Conservation (phyloP, 208 protist genomes). For the Acanthamoeba royreba region DNA sequence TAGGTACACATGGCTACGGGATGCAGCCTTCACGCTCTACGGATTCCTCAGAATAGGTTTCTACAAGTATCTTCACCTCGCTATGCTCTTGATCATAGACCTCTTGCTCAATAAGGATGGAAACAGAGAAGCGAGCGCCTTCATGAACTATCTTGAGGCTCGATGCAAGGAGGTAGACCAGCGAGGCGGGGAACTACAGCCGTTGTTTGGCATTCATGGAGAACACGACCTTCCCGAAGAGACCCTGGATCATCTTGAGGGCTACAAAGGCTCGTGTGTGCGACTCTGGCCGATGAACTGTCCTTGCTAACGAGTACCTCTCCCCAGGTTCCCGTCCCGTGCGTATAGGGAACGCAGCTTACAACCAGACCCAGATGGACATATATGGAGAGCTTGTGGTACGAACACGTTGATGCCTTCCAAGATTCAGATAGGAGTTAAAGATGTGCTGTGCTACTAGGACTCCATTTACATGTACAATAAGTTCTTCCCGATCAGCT, state of each 20-base stretch:
- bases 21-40: conserved; percentile 73
- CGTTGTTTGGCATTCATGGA: conserved; percentile 61
- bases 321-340: conserved; percentile 64
- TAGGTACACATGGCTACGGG: conserved; percentile 69
- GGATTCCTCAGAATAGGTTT: conserved; percentile 73
- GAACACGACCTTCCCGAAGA: conserved; percentile 53
- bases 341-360: conserved; percentile 71
- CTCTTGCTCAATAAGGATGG: too few relatives aligned
- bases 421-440: conserved; percentile 40
- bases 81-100: too few relatives aligned
- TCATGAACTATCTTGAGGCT: conserved; percentile 64
- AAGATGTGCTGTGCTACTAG: background rate
- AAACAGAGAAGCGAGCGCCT: conserved; percentile 59
- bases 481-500: conserved; percentile 59
- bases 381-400: conserved; percentile 75
- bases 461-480: conserved; percentile 43
- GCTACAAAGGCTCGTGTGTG: conserved; percentile 52
- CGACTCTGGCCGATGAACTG: background rate
- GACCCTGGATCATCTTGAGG: conserved; percentile 58
- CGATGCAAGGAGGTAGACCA: conserved; percentile 54
- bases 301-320: too few relatives aligned
- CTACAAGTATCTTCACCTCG: conserved; percentile 1
- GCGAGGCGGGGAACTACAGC: background rate
- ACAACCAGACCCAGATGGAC: conserved; percentile 73
- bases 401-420: background rate